Percentiles rank a stretch among this genome's conserved stretches.
These are phyloP conservation scores for Gracilariopsis chorda DNA, from an alignment of 23 red algal genomes.

Conservation along the genomic window DNA sequence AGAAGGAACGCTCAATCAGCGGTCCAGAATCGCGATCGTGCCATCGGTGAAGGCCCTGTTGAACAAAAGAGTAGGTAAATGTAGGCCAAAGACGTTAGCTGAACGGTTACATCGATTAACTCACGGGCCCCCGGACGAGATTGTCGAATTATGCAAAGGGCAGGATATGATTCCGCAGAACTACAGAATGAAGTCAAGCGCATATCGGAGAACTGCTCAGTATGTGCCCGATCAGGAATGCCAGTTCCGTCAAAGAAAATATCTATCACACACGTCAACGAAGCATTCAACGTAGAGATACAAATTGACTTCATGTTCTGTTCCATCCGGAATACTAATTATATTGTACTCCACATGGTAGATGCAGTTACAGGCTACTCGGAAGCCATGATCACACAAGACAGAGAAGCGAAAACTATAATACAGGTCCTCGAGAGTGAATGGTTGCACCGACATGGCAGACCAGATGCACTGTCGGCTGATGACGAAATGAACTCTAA, in stretches of 20 bases:
- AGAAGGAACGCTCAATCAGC: too few relatives aligned
- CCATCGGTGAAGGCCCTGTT: too few relatives aligned
- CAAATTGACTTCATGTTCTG: slow-evolving; percentile 39
- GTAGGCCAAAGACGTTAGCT: too few relatives aligned
- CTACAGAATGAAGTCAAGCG: background rate
- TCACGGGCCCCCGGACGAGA: too few relatives aligned
- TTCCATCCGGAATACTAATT: slow-evolving; percentile 1
- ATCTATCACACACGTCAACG: slow-evolving; percentile 30
- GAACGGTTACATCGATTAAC: too few relatives aligned
- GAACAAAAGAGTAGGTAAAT: too few relatives aligned
- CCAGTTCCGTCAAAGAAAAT: slow-evolving; percentile 5
- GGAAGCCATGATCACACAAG: slow-evolving; percentile 1
- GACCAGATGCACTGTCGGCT: too few relatives aligned
- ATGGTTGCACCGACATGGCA: too few relatives aligned
- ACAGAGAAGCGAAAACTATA: background rate
- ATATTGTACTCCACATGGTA: background rate
- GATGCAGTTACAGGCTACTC: slow-evolving; percentile 27
- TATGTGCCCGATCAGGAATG: background rate
- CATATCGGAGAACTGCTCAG: background rate
- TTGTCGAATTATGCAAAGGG: too few relatives aligned
- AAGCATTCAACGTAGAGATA: slow-evolving; percentile 39
- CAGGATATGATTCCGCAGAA: background rate
- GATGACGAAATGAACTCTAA: too few relatives aligned
- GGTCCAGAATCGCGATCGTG: too few relatives aligned
- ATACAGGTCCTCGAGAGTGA: too few relatives aligned